Evolutionary conservation across 768 basidiomycete genomes (phyloP), one percentile per base, ranked within the genome.

Genomic region (Cystofilobasidium ferigula): DNA sequence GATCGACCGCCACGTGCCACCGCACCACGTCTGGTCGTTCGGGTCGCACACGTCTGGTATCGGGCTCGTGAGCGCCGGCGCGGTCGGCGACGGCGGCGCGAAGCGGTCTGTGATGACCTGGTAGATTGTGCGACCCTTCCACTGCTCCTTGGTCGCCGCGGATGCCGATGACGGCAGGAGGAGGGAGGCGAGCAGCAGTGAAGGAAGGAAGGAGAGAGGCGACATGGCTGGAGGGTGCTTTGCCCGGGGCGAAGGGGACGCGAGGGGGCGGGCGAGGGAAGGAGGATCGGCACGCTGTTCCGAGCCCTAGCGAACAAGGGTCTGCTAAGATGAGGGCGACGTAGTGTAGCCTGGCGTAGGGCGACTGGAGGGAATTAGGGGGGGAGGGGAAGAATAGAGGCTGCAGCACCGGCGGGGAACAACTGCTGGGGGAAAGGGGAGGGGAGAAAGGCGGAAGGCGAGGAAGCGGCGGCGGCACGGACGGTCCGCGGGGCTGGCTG

Each of bases 21-120:
- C 89, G 68, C 88, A 91, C 80, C 83, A 88, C 0, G 85, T 85
- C 72, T 83, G 85, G 26, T 79, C 73, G 32, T 74, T 78, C 6
- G 83, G 80, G 71, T 86, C 79, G 73, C 87, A 89, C 3, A 62
- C 65, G 14, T 57, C 48, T 1, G 74, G 72, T 26, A 74, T 53
- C 24, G 58, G 78, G 72, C 65, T 76, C 40, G 74, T 76, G 80
- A 38, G 76, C 74, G 72, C 81, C 77, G 69, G 58, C 20, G 69
- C 58, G 0, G 82, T 77, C n/a, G 81, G 81, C 0, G 78, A 72
- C 12, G 84, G 82, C 14, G 87, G 80, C 22, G 88, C 86, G 73
- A 82, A 91, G 47, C 88, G 84, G 74, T 89, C 87, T 2, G 83
- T 84, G 63, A 89, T 81, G 68, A 87, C 72, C 85, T 90, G 88